phyloP scores from a whole-genome alignment of 169 alveolate species.

The Eimeria maxima region DNA sequence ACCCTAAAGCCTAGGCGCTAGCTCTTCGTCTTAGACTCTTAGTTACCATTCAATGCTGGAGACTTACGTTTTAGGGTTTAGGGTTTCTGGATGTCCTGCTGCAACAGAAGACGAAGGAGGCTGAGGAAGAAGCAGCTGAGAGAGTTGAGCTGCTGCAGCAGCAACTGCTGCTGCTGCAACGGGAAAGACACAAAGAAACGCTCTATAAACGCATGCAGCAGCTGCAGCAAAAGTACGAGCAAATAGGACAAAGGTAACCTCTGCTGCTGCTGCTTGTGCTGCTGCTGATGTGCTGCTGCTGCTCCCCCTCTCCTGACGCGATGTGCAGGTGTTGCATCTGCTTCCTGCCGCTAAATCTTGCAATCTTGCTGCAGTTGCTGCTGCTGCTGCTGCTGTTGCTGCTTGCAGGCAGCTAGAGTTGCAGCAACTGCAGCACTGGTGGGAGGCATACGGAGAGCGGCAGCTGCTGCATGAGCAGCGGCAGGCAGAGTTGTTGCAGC shows the following conservation, averaged over 20 bases:
- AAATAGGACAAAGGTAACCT: slow-evolving; percentile 1
- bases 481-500: slow-evolving; percentile 30
- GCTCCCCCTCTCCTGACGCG: not conserved
- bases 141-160: slow-evolving; percentile 23
- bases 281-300: slow-evolving; percentile 37
- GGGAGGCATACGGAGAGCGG: slow-evolving; percentile 71
- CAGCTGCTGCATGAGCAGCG: slow-evolving; percentile 72
- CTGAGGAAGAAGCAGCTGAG: slow-evolving; percentile 33
- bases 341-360: not conserved
- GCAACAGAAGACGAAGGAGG: slow-evolving; percentile 42
- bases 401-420: slow-evolving; percentile 50
- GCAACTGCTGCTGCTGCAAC: slow-evolving; percentile 72
- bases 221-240: slow-evolving; percentile 21
- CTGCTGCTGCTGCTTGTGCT: slow-evolving; percentile 22
- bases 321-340: slow-evolving; percentile 40
- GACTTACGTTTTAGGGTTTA: not conserved
- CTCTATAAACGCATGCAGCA: slow-evolving; percentile 39
- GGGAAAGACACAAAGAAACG: not conserved
- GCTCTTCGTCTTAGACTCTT: too few relatives aligned
- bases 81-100: slow-evolving; percentile 2
- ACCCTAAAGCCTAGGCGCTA: slow-evolving; percentile 29
- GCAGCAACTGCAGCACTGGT: slow-evolving; percentile 78
- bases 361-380: slow-evolving; percentile 14
- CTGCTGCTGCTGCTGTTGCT: slow-evolving; percentile 62
- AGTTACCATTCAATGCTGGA: too few relatives aligned